These are phyloP conservation scores for Lipomyces sp. DNA, from an alignment of 805 yeast species.

Conservation along the genomic window DNA sequence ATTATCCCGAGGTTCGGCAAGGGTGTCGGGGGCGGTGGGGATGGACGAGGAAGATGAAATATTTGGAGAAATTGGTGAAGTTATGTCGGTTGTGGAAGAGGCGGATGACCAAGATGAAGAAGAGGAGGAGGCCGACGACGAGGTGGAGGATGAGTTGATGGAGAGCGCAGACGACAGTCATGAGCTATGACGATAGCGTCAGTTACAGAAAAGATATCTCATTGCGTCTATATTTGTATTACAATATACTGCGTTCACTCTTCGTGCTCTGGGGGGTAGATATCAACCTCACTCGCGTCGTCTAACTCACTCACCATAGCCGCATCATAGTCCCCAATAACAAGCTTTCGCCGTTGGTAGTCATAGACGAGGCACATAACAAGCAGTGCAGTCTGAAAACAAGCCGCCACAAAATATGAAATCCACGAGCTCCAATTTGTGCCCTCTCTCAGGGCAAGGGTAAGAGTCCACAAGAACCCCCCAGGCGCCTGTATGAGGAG, in stretches of 20 bases:
- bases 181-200: no score
- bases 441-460: constrained; percentile 66
- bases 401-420: constrained; percentile 70
- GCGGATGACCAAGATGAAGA: not conserved
- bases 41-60: not conserved
- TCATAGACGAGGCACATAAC: constrained; percentile 58
- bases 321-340: no score
- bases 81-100: not conserved
- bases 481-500: constrained; percentile 89
- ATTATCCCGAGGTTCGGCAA: no score
- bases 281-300: no score
- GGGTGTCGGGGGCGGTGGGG: not conserved
- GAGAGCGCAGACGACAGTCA: not conserved
- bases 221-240: no score
- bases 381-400: constrained; percentile 60
- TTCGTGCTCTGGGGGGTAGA: no score
- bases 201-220: no score
- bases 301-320: no score
- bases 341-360: no score
- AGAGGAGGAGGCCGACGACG: not conserved
- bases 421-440: constrained; percentile 86
- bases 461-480: constrained; percentile 75
- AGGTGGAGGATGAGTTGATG: not conserved
- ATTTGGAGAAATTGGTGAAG: not conserved
- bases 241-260: no score